Conservation (phyloP, 108 stramenopile species). For the Cyclotella distinguenda region DNA sequence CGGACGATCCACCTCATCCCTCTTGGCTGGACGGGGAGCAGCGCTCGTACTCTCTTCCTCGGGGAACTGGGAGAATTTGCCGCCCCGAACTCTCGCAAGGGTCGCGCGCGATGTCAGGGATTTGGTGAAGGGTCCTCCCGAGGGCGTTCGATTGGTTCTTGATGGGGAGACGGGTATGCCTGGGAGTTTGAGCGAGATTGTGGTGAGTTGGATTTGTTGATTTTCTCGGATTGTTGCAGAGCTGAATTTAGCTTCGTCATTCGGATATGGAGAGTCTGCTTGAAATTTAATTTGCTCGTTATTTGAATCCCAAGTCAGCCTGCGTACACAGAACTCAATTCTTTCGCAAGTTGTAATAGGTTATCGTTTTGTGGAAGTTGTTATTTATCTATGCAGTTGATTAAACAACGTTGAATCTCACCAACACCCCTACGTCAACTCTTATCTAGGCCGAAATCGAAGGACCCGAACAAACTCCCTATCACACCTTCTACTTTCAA, state of each 20-base stretch:
- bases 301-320: too few species aligned
- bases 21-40: background rate
- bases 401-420: background rate
- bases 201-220: slow-evolving; percentile 57
- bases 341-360: too few species aligned
- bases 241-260: background rate
- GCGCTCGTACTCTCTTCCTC: background rate
- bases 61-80: slow-evolving; percentile 68
- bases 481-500: slow-evolving; percentile 89
- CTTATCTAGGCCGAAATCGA: slow-evolving; percentile 83
- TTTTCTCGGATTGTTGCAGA: background rate
- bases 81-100: slow-evolving; percentile 85
- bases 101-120: slow-evolving; percentile 86
- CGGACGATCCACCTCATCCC: background rate
- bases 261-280: too few species aligned
- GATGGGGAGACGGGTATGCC: slow-evolving; percentile 79
- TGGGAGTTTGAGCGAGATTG: slow-evolving; percentile 65
- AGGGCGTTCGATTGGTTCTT: slow-evolving; percentile 77
- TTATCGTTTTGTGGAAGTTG: background rate
- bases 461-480: slow-evolving; percentile 96
- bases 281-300: too few species aligned
- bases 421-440: background rate
- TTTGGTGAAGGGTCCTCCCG: slow-evolving; percentile 82
- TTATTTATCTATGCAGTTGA: background rate
- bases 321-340: too few species aligned